Evolutionary conservation across 345 rosid genomes (phyloP), one percentile per base, ranked within the genome.

Genomic region (Pistacia integerrima): DNA sequence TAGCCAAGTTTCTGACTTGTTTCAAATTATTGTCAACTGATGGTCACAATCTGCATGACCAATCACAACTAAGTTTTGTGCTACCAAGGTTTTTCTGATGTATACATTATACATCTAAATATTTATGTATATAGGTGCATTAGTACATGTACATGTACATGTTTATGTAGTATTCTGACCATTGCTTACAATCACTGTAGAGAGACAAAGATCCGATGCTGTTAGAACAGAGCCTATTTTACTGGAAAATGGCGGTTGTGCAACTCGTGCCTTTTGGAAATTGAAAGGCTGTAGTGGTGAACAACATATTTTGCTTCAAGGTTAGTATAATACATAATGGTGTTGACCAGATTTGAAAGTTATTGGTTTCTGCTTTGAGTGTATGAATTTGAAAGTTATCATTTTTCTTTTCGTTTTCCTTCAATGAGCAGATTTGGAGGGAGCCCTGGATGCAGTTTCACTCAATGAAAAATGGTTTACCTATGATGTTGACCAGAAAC

Each of bases 221-320:
- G 82, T 93, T 80, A 90, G 97, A 85, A 88, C 86, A 5, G 92
- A 78, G 54, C 84, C 89, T 41, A 70, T 90, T 14, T 38, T 83
- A n/a, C 8, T 81, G 79, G 98, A 88, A 76, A 79, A 20, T 5
- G 82, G 85, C 28, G 96, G 93, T 17, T 83, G 30, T 41, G 46
- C 9, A 41, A 41, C 46, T 41, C 46, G 9, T 57, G 74, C 74
- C 57, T 84, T 95, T 70, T 95, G 99, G 99, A 93, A 74, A 72
- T 69, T 95, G 58, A 88, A 83, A 58, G 77, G 82, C 59, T 80
- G 76, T 80, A 62, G 61, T 17, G 82, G 81, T 68, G 85, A 82
- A 48, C 70, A 81, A 33, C 83, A 78, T 74, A 75, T 89, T 38
- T 79, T 93, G 82, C 91, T 88, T 75, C 99, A 93, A 93, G 96